phyloP scores from a whole-genome alignment of 805 yeast genomes.

The Kluyveromyces dobzhanskii region DNA sequence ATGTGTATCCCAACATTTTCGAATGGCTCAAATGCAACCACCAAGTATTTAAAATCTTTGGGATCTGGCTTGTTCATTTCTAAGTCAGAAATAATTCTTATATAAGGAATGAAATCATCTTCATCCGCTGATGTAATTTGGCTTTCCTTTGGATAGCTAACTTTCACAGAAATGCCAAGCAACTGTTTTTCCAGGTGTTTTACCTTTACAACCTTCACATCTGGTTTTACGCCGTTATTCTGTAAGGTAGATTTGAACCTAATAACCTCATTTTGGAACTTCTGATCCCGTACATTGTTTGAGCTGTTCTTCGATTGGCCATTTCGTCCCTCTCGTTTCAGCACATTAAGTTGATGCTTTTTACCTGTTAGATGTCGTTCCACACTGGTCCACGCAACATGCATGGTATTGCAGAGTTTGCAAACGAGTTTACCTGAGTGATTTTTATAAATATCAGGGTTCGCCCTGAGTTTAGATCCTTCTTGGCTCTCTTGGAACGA shows the following conservation, averaged over 20 bases:
- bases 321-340: constrained; percentile 45
- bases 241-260: constrained; percentile 9
- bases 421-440: constrained; percentile 84
- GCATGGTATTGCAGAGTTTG: constrained; percentile 74
- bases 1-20: constrained; percentile 71
- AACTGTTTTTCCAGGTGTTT: constrained; percentile 50
- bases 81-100: constrained; percentile 64
- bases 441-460: constrained; percentile 76
- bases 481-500: constrained; percentile 46
- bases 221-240: constrained; percentile 39
- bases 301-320: background rate
- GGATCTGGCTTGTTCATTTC: constrained; percentile 54
- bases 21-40: constrained; percentile 85
- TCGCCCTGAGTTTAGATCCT: constrained; percentile 13
- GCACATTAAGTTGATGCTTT: constrained; percentile 69
- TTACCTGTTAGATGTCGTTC: constrained; percentile 78
- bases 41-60: constrained; percentile 46
- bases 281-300: constrained; percentile 15
- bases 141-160: constrained; percentile 40
- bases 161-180: constrained; percentile 57
- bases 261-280: constrained; percentile 18
- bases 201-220: constrained; percentile 57
- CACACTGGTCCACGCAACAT: constrained; percentile 71
- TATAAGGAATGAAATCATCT: constrained; percentile 42
- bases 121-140: constrained; percentile 21